A percentile compares a stretch with the other conserved stretches of the same genome.
These are phyloP conservation scores for Platanus orientalis DNA, from an alignment of 164 flowering plant genomes.

Conservation along the genomic window DNA sequence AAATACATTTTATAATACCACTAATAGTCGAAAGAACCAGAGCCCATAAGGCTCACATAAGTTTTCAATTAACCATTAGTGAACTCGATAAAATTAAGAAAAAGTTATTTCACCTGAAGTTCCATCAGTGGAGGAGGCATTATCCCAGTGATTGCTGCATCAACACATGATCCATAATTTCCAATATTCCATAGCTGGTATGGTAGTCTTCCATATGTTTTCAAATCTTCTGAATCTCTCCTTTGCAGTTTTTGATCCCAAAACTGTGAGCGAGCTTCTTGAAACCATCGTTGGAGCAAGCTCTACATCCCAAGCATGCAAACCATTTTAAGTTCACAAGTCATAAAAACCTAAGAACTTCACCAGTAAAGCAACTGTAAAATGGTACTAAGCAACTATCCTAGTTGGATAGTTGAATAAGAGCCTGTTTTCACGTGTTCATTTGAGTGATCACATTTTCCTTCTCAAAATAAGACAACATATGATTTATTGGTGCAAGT, in stretches of 20 bases:
- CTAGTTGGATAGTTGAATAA: not conserved
- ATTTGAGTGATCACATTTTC: not conserved
- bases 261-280: slow-evolving; percentile 44
- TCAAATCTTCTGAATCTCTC: slow-evolving; percentile 34
- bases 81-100: not conserved
- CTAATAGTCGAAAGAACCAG: no score
- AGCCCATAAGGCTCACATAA: no score
- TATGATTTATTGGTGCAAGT: not conserved
- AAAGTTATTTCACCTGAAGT: slow-evolving; percentile 51
- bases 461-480: not conserved
- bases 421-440: not conserved
- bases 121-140: slow-evolving; percentile 98
- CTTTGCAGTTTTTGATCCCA: slow-evolving; percentile 53
- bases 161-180: slow-evolving; percentile 79
- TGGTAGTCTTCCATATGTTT: slow-evolving; percentile 46
- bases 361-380: not conserved
- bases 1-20: not conserved
- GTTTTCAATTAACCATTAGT: slow-evolving; percentile 1
- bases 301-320: slow-evolving; percentile 36
- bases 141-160: slow-evolving; percentile 88
- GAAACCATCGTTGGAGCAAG: slow-evolving; percentile 66
- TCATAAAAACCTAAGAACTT: not conserved
- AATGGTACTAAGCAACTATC: not conserved
- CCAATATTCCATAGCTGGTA: slow-evolving; percentile 84
- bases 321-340: slow-evolving; percentile 4